Evolutionary conservation across 345 rosid genomes (phyloP).

Genomic region (Corchorus capsularis): DNA sequence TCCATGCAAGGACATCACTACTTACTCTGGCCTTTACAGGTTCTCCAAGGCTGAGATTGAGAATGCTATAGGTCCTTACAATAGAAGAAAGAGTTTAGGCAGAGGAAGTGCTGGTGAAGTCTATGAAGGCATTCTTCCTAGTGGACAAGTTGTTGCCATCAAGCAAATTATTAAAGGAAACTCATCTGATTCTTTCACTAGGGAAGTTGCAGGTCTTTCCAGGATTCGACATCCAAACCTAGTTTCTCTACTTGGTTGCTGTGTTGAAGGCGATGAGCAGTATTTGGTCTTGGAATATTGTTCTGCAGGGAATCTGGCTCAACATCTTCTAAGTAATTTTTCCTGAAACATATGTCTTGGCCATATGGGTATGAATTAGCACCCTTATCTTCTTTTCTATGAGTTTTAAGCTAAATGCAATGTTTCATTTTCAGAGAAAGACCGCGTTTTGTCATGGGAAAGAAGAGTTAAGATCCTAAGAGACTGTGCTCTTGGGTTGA

Average conservation of each 20-base stretch:
- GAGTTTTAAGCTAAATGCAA: neutral
- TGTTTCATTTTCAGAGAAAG: slow-evolving; percentile 42
- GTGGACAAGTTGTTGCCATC: slow-evolving; percentile 62
- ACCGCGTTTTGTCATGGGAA: slow-evolving; percentile 50
- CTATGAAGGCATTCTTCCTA: slow-evolving; percentile 59
- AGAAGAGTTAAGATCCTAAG: slow-evolving; percentile 59
- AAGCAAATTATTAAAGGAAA: slow-evolving; percentile 49
- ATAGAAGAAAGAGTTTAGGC: slow-evolving; percentile 40
- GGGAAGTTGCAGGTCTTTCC: slow-evolving; percentile 65
- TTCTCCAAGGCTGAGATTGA: slow-evolving; percentile 63
- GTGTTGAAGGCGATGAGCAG: slow-evolving; percentile 51
- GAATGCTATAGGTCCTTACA: slow-evolving; percentile 44
- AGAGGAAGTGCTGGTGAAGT: slow-evolving; percentile 64
- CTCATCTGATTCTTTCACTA: slow-evolving; percentile 43
- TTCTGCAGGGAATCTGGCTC: slow-evolving; percentile 55
- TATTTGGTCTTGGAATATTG: slow-evolving; percentile 69
- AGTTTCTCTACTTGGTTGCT: slow-evolving; percentile 60
- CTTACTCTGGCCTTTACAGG: slow-evolving; percentile 51
- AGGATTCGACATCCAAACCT: slow-evolving; percentile 63
- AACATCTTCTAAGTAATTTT: slow-evolving; percentile 53
- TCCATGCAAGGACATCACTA: slow-evolving; percentile 26
- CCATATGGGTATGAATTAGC: too few species aligned
- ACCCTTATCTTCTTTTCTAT: neutral
- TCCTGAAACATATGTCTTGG: neutral
- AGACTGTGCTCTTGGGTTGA: slow-evolving; percentile 53